Base-by-base conservation (phyloP, 169 alveolate species). In the Eimeria acervulina region DNA sequence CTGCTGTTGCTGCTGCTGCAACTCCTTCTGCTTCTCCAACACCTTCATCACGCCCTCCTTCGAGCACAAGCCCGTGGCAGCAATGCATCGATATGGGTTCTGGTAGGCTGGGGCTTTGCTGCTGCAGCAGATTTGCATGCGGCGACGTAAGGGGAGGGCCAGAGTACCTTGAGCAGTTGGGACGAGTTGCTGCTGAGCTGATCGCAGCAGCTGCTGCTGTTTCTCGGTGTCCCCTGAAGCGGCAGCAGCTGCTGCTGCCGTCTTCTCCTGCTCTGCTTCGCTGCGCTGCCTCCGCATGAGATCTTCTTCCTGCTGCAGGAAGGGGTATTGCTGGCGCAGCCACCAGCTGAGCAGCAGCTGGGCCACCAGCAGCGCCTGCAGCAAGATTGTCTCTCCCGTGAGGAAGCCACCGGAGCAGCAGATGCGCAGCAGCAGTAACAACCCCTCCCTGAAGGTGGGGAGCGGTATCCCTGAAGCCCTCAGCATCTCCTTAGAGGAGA, bases 401-500 rank as follows among this genome's bases (percentile, higher is more conserved):
- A 51, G 89, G 55, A 93, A 93, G 63, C 96, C 88, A 13, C 94
- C 93, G 47, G 80, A 85, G 61, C 74, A 81, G 78, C 80, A 59
- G 66, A 74, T 47, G 28, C 94, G 87, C 33, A 88, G 93, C 89
- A 93, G 87, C 74, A 92, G 80, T 61, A 87, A 74, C 63, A 95
- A 52, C 5, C 94, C 97, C 63, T 89, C 95, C 52, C 87, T 38
- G 52, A 95, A 72, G 26, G 95, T 80, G 1, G 97, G 95, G 61
- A 74, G 74, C 55, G 94, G 95, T 66, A 81, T 74, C 40, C 76
- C 95, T n/a, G 95, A 88, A 19, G 97, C 97, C 44, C 93, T 47
- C 91, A 95, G 90, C 92, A 95, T 74, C 66, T 95, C 97, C 76
- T 95, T 95, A 15, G 89, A 81, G 8, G 97, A 89, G 96, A 95